Conservation (phyloP, 441 rosid species). For the Arabidopsis lyrata region DNA sequence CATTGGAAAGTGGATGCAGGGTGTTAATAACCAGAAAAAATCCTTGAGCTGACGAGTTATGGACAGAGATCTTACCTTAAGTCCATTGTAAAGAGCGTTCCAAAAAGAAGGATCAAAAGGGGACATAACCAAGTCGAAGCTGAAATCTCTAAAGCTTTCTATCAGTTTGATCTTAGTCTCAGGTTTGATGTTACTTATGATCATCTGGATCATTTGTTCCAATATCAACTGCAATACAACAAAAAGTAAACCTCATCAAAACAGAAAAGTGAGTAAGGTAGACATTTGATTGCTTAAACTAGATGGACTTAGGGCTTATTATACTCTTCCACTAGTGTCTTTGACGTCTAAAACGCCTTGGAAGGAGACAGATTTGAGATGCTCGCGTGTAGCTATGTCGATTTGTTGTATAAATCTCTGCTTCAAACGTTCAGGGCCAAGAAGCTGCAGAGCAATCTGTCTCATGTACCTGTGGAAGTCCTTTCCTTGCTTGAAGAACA, state of each 20-base stretch:
- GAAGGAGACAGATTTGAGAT: conserved; percentile 23
- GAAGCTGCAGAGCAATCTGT: conserved; percentile 43
- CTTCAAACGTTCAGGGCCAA: conserved; percentile 44
- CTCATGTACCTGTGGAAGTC: conserved; percentile 50
- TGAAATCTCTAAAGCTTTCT: conserved; percentile 14
- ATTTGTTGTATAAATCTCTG: conserved; percentile 24
- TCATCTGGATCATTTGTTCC: conserved; percentile 74
- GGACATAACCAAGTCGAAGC: conserved; percentile 19
- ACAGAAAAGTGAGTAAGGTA: conserved; percentile 20
- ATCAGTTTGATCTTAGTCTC: conserved; percentile 45
- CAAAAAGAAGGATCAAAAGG: conserved; percentile 33
- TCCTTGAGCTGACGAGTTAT: not conserved
- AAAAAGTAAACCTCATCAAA: not conserved
- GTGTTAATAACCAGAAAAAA: not conserved
- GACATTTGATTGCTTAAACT: not conserved
- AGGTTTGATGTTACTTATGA: conserved; percentile 71
- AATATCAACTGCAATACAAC: conserved; percentile 71
- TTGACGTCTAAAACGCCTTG: conserved; percentile 33
- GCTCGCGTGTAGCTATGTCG: conserved; percentile 20
- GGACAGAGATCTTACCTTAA: conserved; percentile 23
- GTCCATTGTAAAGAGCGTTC: conserved; percentile 31
- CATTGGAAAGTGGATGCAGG: not conserved
- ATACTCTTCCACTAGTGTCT: conserved; percentile 30
- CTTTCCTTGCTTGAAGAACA: conserved; percentile 40
- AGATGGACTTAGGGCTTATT: not conserved